Evolutionary conservation across 2,329 filamentous ascomycete species (phyloP), one percentile per base, ranked within the genome.

Genomic region (Trichoderma sp.): DNA sequence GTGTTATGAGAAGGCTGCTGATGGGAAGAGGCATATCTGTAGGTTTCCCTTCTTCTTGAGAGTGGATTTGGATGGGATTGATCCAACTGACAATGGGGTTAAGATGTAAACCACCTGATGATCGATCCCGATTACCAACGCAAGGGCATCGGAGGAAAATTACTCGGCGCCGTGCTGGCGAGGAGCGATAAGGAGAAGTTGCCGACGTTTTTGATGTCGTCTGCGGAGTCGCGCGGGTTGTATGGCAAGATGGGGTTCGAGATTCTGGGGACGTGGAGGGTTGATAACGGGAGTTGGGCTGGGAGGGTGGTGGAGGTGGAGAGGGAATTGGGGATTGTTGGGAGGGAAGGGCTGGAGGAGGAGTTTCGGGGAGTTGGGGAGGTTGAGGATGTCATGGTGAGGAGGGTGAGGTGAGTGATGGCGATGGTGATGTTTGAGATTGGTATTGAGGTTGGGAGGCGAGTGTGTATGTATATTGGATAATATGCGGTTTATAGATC

Each of bases 81-180:
- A n/a, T n/a, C n/a, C n/a, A n/a, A n/a, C n/a, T 68, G 26, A 68
- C 24, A 11, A 11, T 24, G 21, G 1, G 11, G 34, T 18, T 24
- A 77, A 43, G 75, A 74, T 58, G 67, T 76, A 21, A 73, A 74
- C 21, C 74, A 74, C n/a, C 71, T 76, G 21, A 78, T 76, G 76
- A 69, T 77, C 8, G 71, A 74, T 18, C 76, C 77, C 2, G 15
- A 53, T 15, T 62, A 76, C 28, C 76, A 78, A 60, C 71, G 75
- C 11, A 72, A 64, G 6, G 76, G 75, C 21, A 69, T 76, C 1
- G 74, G 76, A 12, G 32, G 43, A 6, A 67, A 68, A 26, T 58
- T 78, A 12, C 72, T 77, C 3, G 30, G 32, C 7, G 60, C 51
- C 6, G 73, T 72, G 6, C n/a, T 74, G 3, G 57, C 36, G 5